phyloP scores from a whole-genome alignment of 108 stramenopile species.

The Epithemia pelagica region DNA sequence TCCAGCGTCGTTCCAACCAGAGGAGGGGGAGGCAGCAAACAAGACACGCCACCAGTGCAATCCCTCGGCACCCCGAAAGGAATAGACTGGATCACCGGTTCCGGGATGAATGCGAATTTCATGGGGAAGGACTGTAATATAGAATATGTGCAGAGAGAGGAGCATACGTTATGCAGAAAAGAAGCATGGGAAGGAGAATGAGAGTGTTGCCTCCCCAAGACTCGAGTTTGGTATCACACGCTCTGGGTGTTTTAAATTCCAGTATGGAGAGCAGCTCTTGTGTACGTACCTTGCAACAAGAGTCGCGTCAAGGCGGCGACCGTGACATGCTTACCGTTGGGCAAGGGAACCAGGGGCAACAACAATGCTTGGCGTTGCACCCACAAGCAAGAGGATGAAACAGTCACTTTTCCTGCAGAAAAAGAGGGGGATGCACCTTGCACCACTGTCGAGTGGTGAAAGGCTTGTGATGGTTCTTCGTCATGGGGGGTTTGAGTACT shows the following conservation, averaged over 20 bases:
- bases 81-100: background rate
- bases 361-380: background rate
- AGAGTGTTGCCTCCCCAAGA: no score
- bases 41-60: background rate
- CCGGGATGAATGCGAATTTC: background rate
- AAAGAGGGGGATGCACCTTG: no score
- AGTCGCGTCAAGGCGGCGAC: background rate
- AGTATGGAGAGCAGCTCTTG: background rate
- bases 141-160: no score
- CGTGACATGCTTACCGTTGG: constrained; percentile 1
- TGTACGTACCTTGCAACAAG: background rate
- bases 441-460: no score
- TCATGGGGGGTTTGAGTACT: background rate
- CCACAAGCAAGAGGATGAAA: no score
- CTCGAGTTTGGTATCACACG: no score
- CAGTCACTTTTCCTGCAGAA: no score
- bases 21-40: background rate
- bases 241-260: no score
- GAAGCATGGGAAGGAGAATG: background rate
- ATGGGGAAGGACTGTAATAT: background rate
- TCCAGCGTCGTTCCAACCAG: background rate
- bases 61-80: constrained; percentile 1
- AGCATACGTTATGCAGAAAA: background rate
- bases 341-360: background rate
- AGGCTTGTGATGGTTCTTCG: background rate